Base-by-base conservation (phyloP, 305 asterid species). In the Andrographis paniculata region DNA sequence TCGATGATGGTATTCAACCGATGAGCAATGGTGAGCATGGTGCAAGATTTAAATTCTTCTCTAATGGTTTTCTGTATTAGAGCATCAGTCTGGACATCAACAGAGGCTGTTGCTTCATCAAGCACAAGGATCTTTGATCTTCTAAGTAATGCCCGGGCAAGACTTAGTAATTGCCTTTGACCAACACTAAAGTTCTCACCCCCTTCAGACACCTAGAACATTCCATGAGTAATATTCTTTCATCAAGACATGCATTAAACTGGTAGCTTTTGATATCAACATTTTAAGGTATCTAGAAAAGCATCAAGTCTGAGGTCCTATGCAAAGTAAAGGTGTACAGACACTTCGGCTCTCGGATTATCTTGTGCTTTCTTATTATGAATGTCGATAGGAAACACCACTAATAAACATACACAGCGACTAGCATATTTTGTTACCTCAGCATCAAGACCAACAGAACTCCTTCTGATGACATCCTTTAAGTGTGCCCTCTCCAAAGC, bases 51-150 rank as follows among this genome's bases (percentile, higher is more conserved):
- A 45, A 89, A 89, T 66, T 89, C 98, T 58, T 78, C 87, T 10
- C 94, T 67, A 23, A 89, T 89, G 54, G 95, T 89, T 63, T 82
- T 78, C 69, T 85, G 95, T 58, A 89, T 82, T 36, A 89, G 93
- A 45, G 93, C 93, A 73, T 89, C 94, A 47, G 98, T 85, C 63
- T 94, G 73, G 48, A 85, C 91, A 68, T 85, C 98, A 58, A 89
- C 98, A 20, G 98, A 84, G 9, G 98, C 98, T 18, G 98, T 89
- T 63, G 94, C 98, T 76, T 89, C 98, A 65, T 82, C 98, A 58
- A 89, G 95, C 52, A 89, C 98, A 23, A 89, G 94, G 63, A 89
- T 82, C 77, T 78, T 86, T 39, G 96, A 82, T 71, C 98, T 66
- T 43, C 94, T 78, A 59, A 89, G 96, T 59, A 85, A 66, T 33